Evolutionary conservation across 805 yeast genomes (phyloP).

Genomic region (Babjeviella inositovora): DNA sequence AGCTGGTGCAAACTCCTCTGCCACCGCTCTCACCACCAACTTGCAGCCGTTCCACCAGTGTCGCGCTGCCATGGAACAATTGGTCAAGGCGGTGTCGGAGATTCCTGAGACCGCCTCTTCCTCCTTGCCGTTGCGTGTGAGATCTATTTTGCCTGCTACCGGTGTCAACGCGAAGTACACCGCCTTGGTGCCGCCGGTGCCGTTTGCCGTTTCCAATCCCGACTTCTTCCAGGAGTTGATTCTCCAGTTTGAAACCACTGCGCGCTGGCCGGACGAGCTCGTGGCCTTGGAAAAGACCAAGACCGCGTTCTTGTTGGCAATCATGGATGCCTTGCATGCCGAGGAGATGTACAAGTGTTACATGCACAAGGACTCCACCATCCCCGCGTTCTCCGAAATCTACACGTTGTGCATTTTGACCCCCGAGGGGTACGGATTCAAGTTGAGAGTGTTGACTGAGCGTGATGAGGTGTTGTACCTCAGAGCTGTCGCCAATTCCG

Average conservation of each 20-base stretch:
- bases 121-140: slow-evolving; percentile 59
- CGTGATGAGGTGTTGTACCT: slow-evolving; percentile 65
- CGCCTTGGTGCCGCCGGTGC: slow-evolving; percentile 65
- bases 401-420: slow-evolving; percentile 50
- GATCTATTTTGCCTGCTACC: slow-evolving; percentile 59
- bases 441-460: slow-evolving; percentile 62
- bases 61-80: slow-evolving; percentile 27
- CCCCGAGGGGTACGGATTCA: slow-evolving; percentile 85
- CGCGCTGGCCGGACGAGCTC: slow-evolving; percentile 93
- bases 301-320: slow-evolving; percentile 71
- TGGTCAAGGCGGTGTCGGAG: slow-evolving; percentile 27
- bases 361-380: slow-evolving; percentile 45
- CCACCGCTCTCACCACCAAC: no score
- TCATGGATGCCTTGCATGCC: slow-evolving; percentile 29
- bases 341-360: slow-evolving; percentile 39
- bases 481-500: slow-evolving; percentile 54
- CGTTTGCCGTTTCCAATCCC: slow-evolving; percentile 60
- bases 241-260: slow-evolving; percentile 76
- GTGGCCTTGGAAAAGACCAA: slow-evolving; percentile 77
- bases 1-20: no score
- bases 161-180: slow-evolving; percentile 65
- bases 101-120: no score
- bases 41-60: slow-evolving; percentile 12
- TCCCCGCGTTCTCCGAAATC: slow-evolving; percentile 50
- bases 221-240: slow-evolving; percentile 71